Percentiles rank a stretch among this genome's conserved stretches.
Evolutionary conservation across 495 filamentous ascomycete species (phyloP).

Genomic region (Podospora comata): DNA sequence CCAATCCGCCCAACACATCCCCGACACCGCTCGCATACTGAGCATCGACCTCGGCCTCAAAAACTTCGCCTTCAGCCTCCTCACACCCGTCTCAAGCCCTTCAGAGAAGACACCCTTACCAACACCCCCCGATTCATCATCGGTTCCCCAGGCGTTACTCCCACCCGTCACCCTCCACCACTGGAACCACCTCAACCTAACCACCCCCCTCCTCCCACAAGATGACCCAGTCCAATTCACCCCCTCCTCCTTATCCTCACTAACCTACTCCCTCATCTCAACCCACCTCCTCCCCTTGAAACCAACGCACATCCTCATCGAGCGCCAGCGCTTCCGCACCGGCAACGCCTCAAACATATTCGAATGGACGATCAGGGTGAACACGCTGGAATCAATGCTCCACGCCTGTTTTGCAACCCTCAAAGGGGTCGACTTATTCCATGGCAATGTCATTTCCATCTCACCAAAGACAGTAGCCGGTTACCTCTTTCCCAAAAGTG

Average conservation of each 20-base stretch:
- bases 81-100: conserved; percentile 35
- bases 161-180: conserved; percentile 31
- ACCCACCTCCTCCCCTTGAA: conserved; percentile 48
- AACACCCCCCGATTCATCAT: not conserved
- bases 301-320: conserved; percentile 78
- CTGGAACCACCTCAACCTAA: conserved; percentile 35
- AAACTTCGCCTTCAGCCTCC: conserved; percentile 74
- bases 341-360: conserved; percentile 60
- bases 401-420: conserved; percentile 69
- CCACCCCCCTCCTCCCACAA: conserved; percentile 16
- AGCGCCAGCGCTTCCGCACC: conserved; percentile 83
- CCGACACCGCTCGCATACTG: conserved; percentile 47
- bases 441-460: conserved; percentile 37
- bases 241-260: conserved; percentile 54
- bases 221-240: conserved; percentile 39
- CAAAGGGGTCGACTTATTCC: conserved; percentile 39
- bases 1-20: conserved; percentile 14
- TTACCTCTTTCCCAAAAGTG: conserved; percentile 33
- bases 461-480: conserved; percentile 39
- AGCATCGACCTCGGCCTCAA: conserved; percentile 87
- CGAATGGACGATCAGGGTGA: conserved; percentile 90
- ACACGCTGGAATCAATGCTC: conserved; percentile 85
- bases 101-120: not conserved
- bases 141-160: conserved; percentile 40
- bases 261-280: conserved; percentile 61